Evolutionary conservation across 2,329 filamentous ascomycete species (phyloP).

Genomic region (Elsinoe arachidis): DNA sequence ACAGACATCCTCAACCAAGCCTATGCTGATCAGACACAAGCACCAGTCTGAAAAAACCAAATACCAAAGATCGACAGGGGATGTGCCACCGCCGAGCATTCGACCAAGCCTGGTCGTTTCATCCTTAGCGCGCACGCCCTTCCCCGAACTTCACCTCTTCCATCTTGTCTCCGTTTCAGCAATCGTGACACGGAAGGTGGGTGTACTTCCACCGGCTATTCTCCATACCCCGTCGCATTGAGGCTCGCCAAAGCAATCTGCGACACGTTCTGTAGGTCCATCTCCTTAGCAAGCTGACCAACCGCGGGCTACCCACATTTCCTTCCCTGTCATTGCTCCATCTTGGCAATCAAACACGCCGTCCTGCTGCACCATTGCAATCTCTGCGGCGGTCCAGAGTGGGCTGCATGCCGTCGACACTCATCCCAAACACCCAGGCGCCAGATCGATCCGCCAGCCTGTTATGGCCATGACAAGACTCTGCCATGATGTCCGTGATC

Average conservation of each 20-base stretch:
- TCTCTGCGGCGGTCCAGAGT: constrained; percentile 3
- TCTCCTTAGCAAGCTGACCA: neutral
- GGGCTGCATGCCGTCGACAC: neutral
- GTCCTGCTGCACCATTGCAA: constrained; percentile 6
- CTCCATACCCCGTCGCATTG: neutral
- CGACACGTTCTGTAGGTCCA: neutral
- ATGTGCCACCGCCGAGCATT: neutral
- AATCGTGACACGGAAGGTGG: constrained; percentile 5
- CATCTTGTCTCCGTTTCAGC: constrained; percentile 6
- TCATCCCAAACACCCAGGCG: constrained; percentile 14
- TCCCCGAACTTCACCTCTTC: constrained; percentile 3
- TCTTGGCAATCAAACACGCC: constrained; percentile 10
- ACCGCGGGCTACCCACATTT: constrained; percentile 1
- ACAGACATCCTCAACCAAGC: no score
- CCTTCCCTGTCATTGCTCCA: constrained; percentile 10
- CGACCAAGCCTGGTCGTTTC: constrained; percentile 5
- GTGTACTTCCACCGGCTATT: constrained; percentile 1
- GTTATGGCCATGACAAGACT: constrained; percentile 8
- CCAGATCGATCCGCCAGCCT: constrained; percentile 15
- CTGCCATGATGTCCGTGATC: neutral
- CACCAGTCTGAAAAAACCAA: neutral
- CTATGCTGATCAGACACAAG: no score
- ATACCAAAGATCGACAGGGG: neutral
- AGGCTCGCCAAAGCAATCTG: neutral
- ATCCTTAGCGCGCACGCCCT: neutral